phyloP scores from a whole-genome alignment of 768 basidiomycete species.

The Leccinellum rugosiceps region DNA sequence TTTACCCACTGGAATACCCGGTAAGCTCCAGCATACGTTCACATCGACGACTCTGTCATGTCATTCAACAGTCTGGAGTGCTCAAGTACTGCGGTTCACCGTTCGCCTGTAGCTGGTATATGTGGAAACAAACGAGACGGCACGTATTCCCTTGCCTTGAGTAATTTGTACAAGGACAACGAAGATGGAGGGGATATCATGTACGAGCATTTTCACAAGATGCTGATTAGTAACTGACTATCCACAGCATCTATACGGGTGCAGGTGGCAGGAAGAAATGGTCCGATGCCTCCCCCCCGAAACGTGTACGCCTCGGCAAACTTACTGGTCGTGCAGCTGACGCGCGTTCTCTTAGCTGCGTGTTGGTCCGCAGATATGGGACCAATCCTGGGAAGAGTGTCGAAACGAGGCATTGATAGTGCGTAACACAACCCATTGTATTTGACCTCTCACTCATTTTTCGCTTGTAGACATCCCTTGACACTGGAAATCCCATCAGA shows the following conservation, averaged over 20 bases:
- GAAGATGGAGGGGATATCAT: slow-evolving; percentile 26
- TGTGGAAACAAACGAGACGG: slow-evolving; percentile 12
- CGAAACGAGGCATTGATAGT: slow-evolving; percentile 21
- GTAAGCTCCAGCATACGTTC: slow-evolving; percentile 7
- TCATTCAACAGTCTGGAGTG: slow-evolving; percentile 6
- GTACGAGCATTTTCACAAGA: slow-evolving; percentile 10
- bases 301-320: slow-evolving; percentile 18
- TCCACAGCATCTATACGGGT: slow-evolving; percentile 28
- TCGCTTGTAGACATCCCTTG: slow-evolving; percentile 18
- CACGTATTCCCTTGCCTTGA: slow-evolving; percentile 18
- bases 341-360: slow-evolving; percentile 7
- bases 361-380: slow-evolving; percentile 19
- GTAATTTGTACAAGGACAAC: slow-evolving; percentile 21
- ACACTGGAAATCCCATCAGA: slow-evolving; percentile 20
- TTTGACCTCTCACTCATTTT: not conserved
- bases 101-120: slow-evolving; percentile 15
- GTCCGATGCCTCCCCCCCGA: slow-evolving; percentile 9
- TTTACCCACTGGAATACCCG: slow-evolving; percentile 20
- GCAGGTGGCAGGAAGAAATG: slow-evolving; percentile 19
- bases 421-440: not conserved
- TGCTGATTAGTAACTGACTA: not conserved
- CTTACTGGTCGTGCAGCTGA: not conserved
- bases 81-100: slow-evolving; percentile 17
- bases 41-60: not conserved
- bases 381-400: slow-evolving; percentile 21